phyloP scores from a whole-genome alignment of 1,139 yeast genomes.

The Kodamaea fungicola region DNA sequence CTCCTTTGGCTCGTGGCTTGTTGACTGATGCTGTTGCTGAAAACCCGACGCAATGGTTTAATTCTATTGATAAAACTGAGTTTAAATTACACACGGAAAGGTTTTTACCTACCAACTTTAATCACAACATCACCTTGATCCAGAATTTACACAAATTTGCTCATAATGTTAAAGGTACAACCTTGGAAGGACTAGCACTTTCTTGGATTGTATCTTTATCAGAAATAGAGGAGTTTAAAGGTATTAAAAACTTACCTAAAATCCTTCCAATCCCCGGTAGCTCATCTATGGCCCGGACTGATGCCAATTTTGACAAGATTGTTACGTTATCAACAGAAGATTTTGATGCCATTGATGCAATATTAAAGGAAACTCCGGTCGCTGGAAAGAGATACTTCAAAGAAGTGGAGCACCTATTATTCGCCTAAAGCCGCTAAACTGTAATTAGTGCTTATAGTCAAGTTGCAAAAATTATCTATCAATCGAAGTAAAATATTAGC shows the following conservation, averaged over 20 bases:
- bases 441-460: background rate
- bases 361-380: constrained; percentile 34
- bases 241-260: constrained; percentile 44
- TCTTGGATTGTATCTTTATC: constrained; percentile 57
- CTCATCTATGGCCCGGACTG: constrained; percentile 51
- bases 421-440: background rate
- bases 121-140: constrained; percentile 47
- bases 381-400: constrained; percentile 48
- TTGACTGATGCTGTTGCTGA: constrained; percentile 58
- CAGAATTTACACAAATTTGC: constrained; percentile 41
- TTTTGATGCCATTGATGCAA: constrained; percentile 42
- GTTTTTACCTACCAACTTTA: constrained; percentile 53
- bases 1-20: constrained; percentile 76
- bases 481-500: too few species aligned
- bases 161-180: constrained; percentile 37
- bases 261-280: constrained; percentile 79
- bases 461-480: too few species aligned
- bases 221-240: constrained; percentile 20
- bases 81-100: constrained; percentile 51
- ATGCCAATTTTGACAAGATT: constrained; percentile 48
- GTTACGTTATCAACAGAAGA: constrained; percentile 49
- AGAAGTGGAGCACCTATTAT: constrained; percentile 24
- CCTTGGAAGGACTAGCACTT: constrained; percentile 65
- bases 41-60: constrained; percentile 25
- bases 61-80: constrained; percentile 54